Evolutionary conservation across 1,284 basidiomycete genomes (phyloP), one percentile per base, ranked within the genome.

Genomic region (Ganoderma sinense): DNA sequence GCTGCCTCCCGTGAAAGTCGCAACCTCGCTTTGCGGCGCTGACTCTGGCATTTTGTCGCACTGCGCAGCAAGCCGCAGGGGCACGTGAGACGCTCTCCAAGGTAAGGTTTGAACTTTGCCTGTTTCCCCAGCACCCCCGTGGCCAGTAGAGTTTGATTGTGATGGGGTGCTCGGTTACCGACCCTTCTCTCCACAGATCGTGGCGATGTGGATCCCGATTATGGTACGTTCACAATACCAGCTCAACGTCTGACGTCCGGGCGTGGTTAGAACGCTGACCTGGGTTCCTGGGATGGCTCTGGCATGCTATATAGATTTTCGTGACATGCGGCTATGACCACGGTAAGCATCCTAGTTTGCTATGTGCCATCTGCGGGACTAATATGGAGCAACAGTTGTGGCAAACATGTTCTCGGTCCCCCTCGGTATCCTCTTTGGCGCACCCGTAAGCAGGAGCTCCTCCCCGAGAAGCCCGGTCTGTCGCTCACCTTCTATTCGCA

Each of bases 361-460:
- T 20, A 51, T 26, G 10, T 43, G 48, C 18, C 39, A 36, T 13
- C 11, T 11, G 48, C 23, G 26, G 26, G 23, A 26, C 48, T 51
- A 11, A 51, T 5, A 20, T 2, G 5, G 48, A 4, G 11, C 23
- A 41, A 7, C 65, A 89, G 89, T 90, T 13, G 81, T 90, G 36
- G 91, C 91, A 33, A 93, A 93, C 78, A 94, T 93, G 92, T 93
- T 90, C 79, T 91, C 88, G 11, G 81, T 93, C 6, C 89, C 91
- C 8, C 80, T 93, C 63, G 85, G 90, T n/a, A 92, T 94, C 63
- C 88, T 92, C 84, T 90, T 92, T 75, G 88, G 89, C 56, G 89
- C 90, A 23, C 80, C 88, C 66, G 91, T 91, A 78, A 75, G 87
- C 20, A 62, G 20, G 13, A n/a, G 4, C 10, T 31, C 10, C 7